These are phyloP conservation scores for Tetrahymena elliotti DNA, from an alignment of 73 alveolate species.

Conservation along the genomic window DNA sequence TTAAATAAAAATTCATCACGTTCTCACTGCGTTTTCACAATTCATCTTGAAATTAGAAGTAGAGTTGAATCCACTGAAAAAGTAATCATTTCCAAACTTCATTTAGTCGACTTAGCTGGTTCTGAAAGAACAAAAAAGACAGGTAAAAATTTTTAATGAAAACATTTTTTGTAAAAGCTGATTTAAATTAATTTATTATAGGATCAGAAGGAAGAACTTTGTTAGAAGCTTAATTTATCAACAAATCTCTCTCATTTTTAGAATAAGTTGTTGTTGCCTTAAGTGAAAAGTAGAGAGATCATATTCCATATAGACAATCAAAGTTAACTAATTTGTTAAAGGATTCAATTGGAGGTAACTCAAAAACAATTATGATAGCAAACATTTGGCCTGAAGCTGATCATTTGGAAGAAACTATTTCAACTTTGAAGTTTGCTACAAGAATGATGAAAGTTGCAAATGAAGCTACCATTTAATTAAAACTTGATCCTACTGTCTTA, in stretches of 20 bases:
- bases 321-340: conserved; percentile 92
- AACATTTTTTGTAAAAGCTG: conserved; percentile 76
- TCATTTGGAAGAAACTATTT: conserved; percentile 93
- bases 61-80: conserved; percentile 77
- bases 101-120: conserved; percentile 99
- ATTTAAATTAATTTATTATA: background rate
- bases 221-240: conserved; percentile 95
- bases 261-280: conserved; percentile 99
- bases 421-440: conserved; percentile 96
- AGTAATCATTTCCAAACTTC: conserved; percentile 77
- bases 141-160: conserved; percentile 41
- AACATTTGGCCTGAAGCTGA: conserved; percentile 98
- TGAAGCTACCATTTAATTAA: conserved; percentile 87
- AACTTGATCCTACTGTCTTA: conserved; percentile 88
- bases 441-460: conserved; percentile 98
- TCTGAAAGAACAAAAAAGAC: conserved; percentile 98
- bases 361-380: conserved; percentile 98
- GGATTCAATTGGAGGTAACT: conserved; percentile 99
- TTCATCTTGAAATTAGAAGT: conserved; percentile 88
- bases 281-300: conserved; percentile 91
- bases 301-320: conserved; percentile 97
- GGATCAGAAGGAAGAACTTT: conserved; percentile 44
- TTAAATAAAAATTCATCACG: conserved; percentile 92
- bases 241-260: conserved; percentile 92
- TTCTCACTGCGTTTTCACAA: conserved; percentile 96